phyloP scores from a whole-genome alignment of 164 flowering plant species.

The Akebia trifoliata region DNA sequence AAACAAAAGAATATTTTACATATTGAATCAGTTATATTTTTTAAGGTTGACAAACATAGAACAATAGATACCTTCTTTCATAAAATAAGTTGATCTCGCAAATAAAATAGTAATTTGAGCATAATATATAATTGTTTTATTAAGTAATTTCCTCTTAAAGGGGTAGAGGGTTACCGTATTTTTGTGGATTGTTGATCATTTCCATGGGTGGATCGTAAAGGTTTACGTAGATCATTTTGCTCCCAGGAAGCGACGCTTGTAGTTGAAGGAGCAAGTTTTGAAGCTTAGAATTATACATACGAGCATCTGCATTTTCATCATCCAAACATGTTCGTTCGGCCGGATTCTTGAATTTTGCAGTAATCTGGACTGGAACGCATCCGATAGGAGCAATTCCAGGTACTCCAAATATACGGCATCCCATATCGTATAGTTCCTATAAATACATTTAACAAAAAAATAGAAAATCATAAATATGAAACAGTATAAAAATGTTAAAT shows the following conservation, averaged over 20 bases:
- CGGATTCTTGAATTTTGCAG: constrained; percentile 7
- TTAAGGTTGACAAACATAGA: too few species aligned
- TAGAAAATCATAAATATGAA: not conserved
- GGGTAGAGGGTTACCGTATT: constrained; percentile 42
- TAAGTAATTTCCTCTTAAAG: too few species aligned
- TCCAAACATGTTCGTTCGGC: constrained; percentile 24
- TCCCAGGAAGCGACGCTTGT: constrained; percentile 26
- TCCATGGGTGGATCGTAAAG: constrained; percentile 28
- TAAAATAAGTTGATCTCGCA: too few species aligned
- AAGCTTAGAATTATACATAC: constrained; percentile 45
- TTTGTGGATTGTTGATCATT: constrained; percentile 38
- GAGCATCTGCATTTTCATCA: constrained; percentile 37
- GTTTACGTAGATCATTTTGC: constrained; percentile 30
- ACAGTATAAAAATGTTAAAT: not conserved
- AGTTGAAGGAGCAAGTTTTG: constrained; percentile 12
- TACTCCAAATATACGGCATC: constrained; percentile 34
- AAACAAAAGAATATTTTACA: too few species aligned
- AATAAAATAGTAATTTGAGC: too few species aligned
- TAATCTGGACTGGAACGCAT: constrained; percentile 41
- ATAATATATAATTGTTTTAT: too few species aligned
- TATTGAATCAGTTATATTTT: too few species aligned
- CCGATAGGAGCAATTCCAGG: constrained; percentile 53
- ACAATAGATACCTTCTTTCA: too few species aligned
- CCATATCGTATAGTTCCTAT: constrained; percentile 35
- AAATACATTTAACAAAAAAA: not conserved